These are phyloP conservation scores for Ceriops zippeliana DNA, from an alignment of 345 rosid genomes.

Conservation along the genomic window DNA sequence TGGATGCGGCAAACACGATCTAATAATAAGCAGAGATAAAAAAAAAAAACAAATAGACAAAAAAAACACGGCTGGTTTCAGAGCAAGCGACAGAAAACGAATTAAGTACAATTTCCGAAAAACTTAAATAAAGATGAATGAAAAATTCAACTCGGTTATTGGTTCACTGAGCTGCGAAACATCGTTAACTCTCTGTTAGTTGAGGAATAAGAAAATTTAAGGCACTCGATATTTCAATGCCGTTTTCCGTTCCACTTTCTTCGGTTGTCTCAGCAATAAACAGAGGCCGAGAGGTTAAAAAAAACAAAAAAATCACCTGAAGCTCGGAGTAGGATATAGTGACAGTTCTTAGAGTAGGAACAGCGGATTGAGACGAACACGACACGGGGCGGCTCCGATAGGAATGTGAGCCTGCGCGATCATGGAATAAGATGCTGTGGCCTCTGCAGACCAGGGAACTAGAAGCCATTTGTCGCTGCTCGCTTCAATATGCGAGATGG, in stretches of 20 bases:
- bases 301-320: constrained; percentile 37
- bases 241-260: background rate
- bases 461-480: too few species aligned
- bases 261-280: background rate
- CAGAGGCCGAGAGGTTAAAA: background rate
- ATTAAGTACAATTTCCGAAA: too few species aligned
- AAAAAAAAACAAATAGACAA: too few species aligned
- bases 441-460: too few species aligned
- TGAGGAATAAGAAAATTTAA: background rate
- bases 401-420: constrained; percentile 13
- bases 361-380: constrained; percentile 26
- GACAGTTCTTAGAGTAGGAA: constrained; percentile 60
- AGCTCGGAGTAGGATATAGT: constrained; percentile 68
- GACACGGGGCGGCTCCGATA: constrained; percentile 31
- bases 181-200: background rate
- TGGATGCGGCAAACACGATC: too few species aligned
- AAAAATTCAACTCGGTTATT: background rate
- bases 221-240: background rate
- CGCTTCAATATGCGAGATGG: too few species aligned
- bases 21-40: too few species aligned
- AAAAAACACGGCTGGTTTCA: too few species aligned
- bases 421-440: background rate
- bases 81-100: too few species aligned
- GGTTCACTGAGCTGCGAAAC: background rate
- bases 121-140: too few species aligned